A percentile compares a stretch with the other conserved stretches of the same genome.
phyloP scores from a whole-genome alignment of 768 basidiomycete species.

The Kwoniella europaea region DNA sequence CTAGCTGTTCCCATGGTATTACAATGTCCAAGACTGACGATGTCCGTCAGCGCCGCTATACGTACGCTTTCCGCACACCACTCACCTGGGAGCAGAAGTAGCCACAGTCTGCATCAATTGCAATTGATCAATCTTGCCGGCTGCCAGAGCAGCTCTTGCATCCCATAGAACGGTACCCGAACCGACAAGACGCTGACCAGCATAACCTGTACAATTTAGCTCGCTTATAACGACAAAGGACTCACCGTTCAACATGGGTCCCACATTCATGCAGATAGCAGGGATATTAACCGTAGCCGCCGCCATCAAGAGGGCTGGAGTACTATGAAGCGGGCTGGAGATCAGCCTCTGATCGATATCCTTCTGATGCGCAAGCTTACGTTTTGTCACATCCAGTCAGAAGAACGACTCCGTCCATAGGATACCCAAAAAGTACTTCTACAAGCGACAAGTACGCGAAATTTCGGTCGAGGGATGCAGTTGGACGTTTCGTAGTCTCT shows the following conservation, averaged over 20 bases:
- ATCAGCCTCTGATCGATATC: constrained; percentile 8
- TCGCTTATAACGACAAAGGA: no score
- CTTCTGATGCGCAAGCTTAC: constrained; percentile 12
- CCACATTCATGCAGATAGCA: constrained; percentile 51
- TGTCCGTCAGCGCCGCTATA: neutral
- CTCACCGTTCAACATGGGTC: constrained; percentile 54
- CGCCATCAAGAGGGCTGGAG: constrained; percentile 55
- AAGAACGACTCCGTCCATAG: constrained; percentile 56
- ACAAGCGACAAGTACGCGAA: constrained; percentile 53
- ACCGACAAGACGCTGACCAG: constrained; percentile 40
- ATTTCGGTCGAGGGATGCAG: constrained; percentile 54
- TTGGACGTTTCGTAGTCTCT: constrained; percentile 56
- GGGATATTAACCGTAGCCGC: constrained; percentile 56
- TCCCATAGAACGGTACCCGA: constrained; percentile 56
- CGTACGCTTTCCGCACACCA: neutral
- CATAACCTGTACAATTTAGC: constrained; percentile 17
- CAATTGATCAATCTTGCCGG: constrained; percentile 43
- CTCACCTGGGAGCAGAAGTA: constrained; percentile 47
- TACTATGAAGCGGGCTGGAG: constrained; percentile 16
- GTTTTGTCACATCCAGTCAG: constrained; percentile 54
- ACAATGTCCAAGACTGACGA: constrained; percentile 48
- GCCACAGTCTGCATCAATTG: constrained; percentile 49
- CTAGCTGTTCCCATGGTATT: constrained; percentile 57
- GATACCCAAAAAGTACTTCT: constrained; percentile 56
- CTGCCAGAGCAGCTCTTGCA: constrained; percentile 38